phyloP scores from a whole-genome alignment of 352 stramenopile species.

The Phytophthora nicotianae region DNA sequence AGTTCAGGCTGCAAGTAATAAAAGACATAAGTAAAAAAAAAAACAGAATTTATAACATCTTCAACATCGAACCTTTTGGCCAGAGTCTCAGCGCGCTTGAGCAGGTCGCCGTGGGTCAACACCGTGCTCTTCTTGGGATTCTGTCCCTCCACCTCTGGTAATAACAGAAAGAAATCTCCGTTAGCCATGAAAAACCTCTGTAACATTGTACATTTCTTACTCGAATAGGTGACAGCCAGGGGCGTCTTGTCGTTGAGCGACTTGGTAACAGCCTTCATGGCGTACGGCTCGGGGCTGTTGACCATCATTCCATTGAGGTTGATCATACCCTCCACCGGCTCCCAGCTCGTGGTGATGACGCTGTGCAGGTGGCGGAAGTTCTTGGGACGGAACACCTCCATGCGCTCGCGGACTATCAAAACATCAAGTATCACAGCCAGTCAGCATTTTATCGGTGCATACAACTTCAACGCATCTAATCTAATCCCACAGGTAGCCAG shows the following conservation, averaged over 20 bases:
- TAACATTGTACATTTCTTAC: constrained; percentile 31
- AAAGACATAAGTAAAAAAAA: constrained; percentile 4
- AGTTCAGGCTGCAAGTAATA: constrained; percentile 49
- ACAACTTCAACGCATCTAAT: background rate
- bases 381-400: constrained; percentile 79
- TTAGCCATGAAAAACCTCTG: constrained; percentile 1
- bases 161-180: constrained; percentile 8
- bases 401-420: constrained; percentile 51
- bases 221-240: constrained; percentile 77
- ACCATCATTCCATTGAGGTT: constrained; percentile 84
- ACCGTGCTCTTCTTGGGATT: constrained; percentile 84
- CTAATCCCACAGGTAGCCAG: constrained; percentile 69
- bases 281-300: constrained; percentile 77
- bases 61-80: constrained; percentile 61
- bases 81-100: constrained; percentile 74
- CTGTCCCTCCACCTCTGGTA: constrained; percentile 69
- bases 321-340: constrained; percentile 73
- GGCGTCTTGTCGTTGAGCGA: constrained; percentile 73
- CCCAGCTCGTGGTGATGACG: constrained; percentile 83
- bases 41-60: background rate
- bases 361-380: constrained; percentile 83
- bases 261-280: constrained; percentile 63
- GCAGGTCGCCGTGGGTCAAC: constrained; percentile 79
- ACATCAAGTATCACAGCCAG: constrained; percentile 7
- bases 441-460: background rate